Conservation (phyloP, 352 stramenopile species). For the Plasmopara viticola region DNA sequence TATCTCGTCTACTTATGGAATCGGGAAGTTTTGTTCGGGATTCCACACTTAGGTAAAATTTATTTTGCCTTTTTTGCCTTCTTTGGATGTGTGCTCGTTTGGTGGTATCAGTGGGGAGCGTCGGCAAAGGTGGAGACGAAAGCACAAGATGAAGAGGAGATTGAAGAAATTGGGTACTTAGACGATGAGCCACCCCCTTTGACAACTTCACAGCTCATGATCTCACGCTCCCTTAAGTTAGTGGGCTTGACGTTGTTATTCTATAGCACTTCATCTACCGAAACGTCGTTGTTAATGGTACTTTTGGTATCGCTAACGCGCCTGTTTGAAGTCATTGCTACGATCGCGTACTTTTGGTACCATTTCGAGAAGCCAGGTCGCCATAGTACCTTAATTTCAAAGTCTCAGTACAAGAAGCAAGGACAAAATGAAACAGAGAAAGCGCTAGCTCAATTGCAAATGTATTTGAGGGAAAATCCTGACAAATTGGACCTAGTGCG, state of each 20-base stretch:
- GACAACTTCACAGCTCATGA: constrained; percentile 58
- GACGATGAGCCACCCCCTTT: constrained; percentile 50
- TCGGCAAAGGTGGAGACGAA: constrained; percentile 36
- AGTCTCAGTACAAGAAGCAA: constrained; percentile 66
- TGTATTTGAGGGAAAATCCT: constrained; percentile 61
- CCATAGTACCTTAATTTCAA: constrained; percentile 66
- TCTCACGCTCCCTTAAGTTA: constrained; percentile 53
- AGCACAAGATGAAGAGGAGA: constrained; percentile 54
- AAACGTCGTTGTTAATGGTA: constrained; percentile 66
- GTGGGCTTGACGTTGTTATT: constrained; percentile 63
- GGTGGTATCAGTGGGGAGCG: constrained; percentile 83
- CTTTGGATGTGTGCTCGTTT: constrained; percentile 64
- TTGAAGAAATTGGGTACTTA: constrained; percentile 61
- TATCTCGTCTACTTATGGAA: constrained; percentile 66
- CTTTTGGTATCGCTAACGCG: constrained; percentile 60
- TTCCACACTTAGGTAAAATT: constrained; percentile 81
- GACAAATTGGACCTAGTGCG: constrained; percentile 72
- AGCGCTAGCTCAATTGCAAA: constrained; percentile 55
- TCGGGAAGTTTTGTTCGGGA: constrained; percentile 58
- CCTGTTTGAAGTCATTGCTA: constrained; percentile 66
- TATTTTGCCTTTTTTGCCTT: constrained; percentile 80
- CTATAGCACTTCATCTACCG: constrained; percentile 77
- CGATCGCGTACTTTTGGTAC: constrained; percentile 77
- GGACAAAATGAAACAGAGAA: constrained; percentile 67
- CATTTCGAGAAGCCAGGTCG: constrained; percentile 64